Evolutionary conservation across 768 basidiomycete genomes (phyloP), one percentile per base, ranked within the genome.

Genomic region (Amanita exitialis): DNA sequence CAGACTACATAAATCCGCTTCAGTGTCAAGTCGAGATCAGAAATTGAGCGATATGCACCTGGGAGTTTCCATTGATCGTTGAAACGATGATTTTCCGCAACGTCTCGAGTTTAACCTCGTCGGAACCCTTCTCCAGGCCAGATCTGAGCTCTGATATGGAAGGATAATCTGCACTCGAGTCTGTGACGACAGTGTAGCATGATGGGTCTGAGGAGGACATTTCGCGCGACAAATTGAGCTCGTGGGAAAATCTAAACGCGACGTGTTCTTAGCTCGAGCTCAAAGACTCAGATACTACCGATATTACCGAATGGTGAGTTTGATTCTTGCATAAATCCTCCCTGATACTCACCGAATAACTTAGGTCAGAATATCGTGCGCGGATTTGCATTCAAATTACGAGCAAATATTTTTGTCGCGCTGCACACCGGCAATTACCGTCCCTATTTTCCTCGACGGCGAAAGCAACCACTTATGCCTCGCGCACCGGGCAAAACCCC

Each of bases 21-120:
- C 34, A 30, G 16, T 23, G 36, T 18, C 16, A 21, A 18, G 13
- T 47, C 21, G 47, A n/a, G 39, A 32, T 45, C 10, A 44, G 20
- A 27, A 20, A 13, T 37, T 16, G 39, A 48, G 43, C 27, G 15
- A 27, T 25, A 62, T 82, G 62, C 61, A 89, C 94, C 74, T 94
- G 89, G 56, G 85, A 76, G 67, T 90, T 92, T 32, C 94, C 95
- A 73, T 95, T 97, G 68, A 96, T 84, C 42, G 92, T 97, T 34
- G 88, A 82, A 51, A 91, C 77, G 56, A 97, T 86, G 69, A 98
- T 94, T 74, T 82, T 86, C 65, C 92, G 80, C 78, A 97, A 81
- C 62, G 92, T 90, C 73, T 97, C 93, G 59, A 95, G 73, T 73
- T 96, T 97, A 73, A 94, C 83, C 58, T 98, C 95, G 67, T 97